phyloP scores from a whole-genome alignment of 805 yeast genomes.

The Starmera amethionina region DNA sequence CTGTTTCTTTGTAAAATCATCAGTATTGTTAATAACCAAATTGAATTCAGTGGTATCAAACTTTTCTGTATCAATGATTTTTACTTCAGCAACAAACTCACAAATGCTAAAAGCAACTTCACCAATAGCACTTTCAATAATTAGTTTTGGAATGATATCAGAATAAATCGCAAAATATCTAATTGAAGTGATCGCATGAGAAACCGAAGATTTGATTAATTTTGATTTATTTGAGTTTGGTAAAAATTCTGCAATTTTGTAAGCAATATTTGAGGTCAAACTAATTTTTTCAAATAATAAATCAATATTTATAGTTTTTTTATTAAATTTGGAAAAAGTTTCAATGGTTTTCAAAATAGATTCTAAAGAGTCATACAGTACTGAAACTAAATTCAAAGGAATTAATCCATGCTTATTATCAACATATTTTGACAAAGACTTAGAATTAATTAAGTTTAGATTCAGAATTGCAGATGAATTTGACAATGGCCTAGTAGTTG shows the following conservation, averaged over 20 bases:
- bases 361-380: constrained; percentile 40
- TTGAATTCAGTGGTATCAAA: not conserved
- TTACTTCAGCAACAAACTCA: constrained; percentile 47
- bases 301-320: constrained; percentile 21
- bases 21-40: not conserved
- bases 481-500: too few relatives aligned
- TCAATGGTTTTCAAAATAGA: constrained; percentile 28
- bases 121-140: constrained; percentile 66
- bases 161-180: constrained; percentile 62
- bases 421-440: constrained; percentile 22
- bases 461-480: too few relatives aligned
- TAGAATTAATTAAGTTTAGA: not conserved
- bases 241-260: constrained; percentile 18
- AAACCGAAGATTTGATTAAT: constrained; percentile 53
- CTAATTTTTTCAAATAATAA: constrained; percentile 43
- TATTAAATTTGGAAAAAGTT: constrained; percentile 12
- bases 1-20: not conserved
- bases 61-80: constrained; percentile 21
- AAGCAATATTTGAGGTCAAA: constrained; percentile 30
- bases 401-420: constrained; percentile 32
- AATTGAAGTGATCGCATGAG: constrained; percentile 68
- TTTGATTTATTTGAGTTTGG: constrained; percentile 31
- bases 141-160: constrained; percentile 55
- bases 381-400: constrained; percentile 32
- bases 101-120: constrained; percentile 63